These are phyloP conservation scores for Boletus bicolor DNA, from an alignment of 768 basidiomycete genomes.

Conservation along the genomic window DNA sequence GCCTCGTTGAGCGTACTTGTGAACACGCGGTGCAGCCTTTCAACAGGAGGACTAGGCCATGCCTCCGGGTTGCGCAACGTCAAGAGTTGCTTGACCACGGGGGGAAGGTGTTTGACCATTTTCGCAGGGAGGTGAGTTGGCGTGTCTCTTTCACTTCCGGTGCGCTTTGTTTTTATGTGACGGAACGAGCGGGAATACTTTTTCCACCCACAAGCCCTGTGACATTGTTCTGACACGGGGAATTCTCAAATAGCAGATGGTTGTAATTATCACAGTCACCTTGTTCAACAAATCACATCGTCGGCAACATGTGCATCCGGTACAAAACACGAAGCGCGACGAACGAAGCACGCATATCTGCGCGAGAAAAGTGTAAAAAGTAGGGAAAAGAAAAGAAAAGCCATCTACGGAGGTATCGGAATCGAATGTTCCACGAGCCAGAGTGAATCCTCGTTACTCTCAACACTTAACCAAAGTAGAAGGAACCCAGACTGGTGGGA, in stretches of 20 bases:
- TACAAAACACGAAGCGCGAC: constrained; percentile 18
- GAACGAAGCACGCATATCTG: constrained; percentile 1
- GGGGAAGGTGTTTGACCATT: constrained; percentile 51
- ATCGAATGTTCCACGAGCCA: constrained; percentile 4
- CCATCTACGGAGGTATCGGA: constrained; percentile 20
- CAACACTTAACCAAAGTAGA: constrained; percentile 38
- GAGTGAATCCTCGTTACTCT: background rate
- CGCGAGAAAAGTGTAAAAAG: background rate
- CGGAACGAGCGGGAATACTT: constrained; percentile 2
- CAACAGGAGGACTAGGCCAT: constrained; percentile 52
- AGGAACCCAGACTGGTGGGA: constrained; percentile 51
- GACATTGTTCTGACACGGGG: background rate
- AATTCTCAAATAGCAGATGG: background rate
- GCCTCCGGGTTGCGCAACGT: constrained; percentile 63
- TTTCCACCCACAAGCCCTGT: background rate
- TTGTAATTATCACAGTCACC: background rate
- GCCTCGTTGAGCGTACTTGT: constrained; percentile 65
- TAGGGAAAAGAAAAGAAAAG: background rate
- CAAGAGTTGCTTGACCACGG: constrained; percentile 68
- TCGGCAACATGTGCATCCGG: constrained; percentile 21
- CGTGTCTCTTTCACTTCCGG: background rate
- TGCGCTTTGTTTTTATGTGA: constrained; percentile 9
- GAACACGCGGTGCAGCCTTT: constrained; percentile 55
- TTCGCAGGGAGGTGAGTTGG: constrained; percentile 2
- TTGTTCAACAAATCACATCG: constrained; percentile 26